These are phyloP conservation scores for Botryotinia convoluta DNA, from an alignment of 2,329 filamentous ascomycete genomes.

Conservation along the genomic window DNA sequence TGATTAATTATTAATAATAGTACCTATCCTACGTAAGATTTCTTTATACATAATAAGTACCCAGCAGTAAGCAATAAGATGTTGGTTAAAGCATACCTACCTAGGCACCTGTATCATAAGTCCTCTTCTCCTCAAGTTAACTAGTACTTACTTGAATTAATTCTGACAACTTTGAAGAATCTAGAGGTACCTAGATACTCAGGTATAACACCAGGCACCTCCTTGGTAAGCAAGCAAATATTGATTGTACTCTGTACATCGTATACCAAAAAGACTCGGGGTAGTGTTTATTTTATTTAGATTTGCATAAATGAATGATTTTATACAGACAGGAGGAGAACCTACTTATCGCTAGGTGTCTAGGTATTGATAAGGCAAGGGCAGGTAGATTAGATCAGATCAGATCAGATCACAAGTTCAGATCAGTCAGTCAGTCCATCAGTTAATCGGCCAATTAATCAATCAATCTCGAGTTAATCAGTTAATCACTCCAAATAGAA, in stretches of 20 bases:
- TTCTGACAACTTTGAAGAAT: background rate
- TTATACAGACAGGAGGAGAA: background rate
- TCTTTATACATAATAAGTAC: background rate
- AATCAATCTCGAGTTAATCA: no score
- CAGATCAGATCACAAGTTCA: background rate
- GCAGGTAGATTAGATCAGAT: background rate
- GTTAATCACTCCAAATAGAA: background rate
- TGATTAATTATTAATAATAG: background rate
- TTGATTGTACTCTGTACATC: background rate
- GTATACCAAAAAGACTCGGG: background rate
- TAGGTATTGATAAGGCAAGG: background rate
- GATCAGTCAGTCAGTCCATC: background rate
- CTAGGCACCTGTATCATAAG: background rate
- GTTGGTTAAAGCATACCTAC: no score
- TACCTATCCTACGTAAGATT: background rate
- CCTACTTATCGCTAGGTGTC: background rate
- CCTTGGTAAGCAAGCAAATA: no score
- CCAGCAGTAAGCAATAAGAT: no score
- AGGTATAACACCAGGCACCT: no score
- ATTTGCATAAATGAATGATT: slow-evolving; percentile 1
- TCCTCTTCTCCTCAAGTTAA: background rate
- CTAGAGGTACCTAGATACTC: no score
- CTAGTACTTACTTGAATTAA: background rate
- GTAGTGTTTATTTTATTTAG: no score
- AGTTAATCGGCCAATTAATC: no score